A percentile compares a stretch with the other conserved stretches of the same genome.
phyloP scores from a whole-genome alignment of 805 yeast genomes.

The Saccharomycopsis guyanensis region DNA sequence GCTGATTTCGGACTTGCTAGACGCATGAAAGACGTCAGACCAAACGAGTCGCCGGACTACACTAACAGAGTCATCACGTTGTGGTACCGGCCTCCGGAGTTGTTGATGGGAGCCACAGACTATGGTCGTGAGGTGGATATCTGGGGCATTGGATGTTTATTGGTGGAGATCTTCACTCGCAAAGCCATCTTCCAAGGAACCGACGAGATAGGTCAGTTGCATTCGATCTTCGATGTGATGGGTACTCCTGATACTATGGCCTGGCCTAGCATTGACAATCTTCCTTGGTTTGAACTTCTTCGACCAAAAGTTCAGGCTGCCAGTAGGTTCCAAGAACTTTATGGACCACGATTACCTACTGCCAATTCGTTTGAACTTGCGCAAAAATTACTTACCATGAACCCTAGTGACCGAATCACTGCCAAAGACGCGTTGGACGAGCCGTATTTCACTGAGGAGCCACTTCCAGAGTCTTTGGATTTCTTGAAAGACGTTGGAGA shows the following conservation, averaged over 20 bases:
- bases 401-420: slow-evolving; percentile 60
- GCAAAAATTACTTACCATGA: slow-evolving; percentile 47
- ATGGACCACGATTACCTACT: slow-evolving; percentile 36
- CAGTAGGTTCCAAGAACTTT: slow-evolving; percentile 34
- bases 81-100: slow-evolving; percentile 97
- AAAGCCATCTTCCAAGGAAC: slow-evolving; percentile 78
- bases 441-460: slow-evolving; percentile 64
- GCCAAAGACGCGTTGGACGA: slow-evolving; percentile 67
- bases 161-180: slow-evolving; percentile 72
- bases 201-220: slow-evolving; percentile 80
- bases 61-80: slow-evolving; percentile 93
- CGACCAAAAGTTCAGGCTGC: slow-evolving; percentile 40
- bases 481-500: slow-evolving; percentile 61
- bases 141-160: slow-evolving; percentile 94
- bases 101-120: slow-evolving; percentile 80
- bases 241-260: slow-evolving; percentile 70
- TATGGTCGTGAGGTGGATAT: slow-evolving; percentile 89
- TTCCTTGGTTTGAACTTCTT: slow-evolving; percentile 92
- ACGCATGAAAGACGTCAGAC: slow-evolving; percentile 51
- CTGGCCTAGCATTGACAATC: slow-evolving; percentile 72
- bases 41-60: slow-evolving; percentile 61
- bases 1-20: slow-evolving; percentile 83
- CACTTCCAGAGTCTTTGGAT: slow-evolving; percentile 51
- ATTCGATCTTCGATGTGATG: slow-evolving; percentile 70
- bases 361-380: slow-evolving; percentile 60